These are phyloP conservation scores for Venturia aucupariae DNA, from an alignment of 2,329 filamentous ascomycete species.

Conservation along the genomic window DNA sequence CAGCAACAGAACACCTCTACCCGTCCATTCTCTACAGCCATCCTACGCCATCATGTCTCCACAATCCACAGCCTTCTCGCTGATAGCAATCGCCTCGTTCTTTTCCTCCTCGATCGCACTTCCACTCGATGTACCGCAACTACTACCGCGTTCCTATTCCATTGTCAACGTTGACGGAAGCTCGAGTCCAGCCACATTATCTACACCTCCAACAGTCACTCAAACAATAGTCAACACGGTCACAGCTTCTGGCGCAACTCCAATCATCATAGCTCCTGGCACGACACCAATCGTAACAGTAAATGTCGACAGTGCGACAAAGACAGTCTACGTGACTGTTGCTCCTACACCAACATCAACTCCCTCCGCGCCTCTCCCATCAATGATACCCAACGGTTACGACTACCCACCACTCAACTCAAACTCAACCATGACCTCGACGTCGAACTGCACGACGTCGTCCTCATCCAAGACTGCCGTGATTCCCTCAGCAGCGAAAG, in stretches of 20 bases:
- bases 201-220: background rate
- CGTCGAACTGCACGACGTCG: background rate
- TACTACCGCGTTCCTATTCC: background rate
- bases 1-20: background rate
- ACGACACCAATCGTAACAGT: background rate
- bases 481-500: background rate
- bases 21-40: background rate
- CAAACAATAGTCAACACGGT: background rate
- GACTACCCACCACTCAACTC: background rate
- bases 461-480: background rate
- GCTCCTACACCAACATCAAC: background rate
- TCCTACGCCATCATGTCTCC: background rate
- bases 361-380: background rate
- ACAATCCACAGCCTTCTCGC: background rate
- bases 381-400: background rate
- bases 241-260: background rate
- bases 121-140: background rate
- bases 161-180: constrained; percentile 13
- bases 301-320: constrained; percentile 5
- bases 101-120: constrained; percentile 15
- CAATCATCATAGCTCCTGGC: background rate
- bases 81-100: constrained; percentile 16
- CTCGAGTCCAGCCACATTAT: background rate
- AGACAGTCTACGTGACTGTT: background rate
- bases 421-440: background rate